Evolutionary conservation across 176 grass and related monocot species (phyloP).

Genomic region (Eleusine coracana): DNA sequence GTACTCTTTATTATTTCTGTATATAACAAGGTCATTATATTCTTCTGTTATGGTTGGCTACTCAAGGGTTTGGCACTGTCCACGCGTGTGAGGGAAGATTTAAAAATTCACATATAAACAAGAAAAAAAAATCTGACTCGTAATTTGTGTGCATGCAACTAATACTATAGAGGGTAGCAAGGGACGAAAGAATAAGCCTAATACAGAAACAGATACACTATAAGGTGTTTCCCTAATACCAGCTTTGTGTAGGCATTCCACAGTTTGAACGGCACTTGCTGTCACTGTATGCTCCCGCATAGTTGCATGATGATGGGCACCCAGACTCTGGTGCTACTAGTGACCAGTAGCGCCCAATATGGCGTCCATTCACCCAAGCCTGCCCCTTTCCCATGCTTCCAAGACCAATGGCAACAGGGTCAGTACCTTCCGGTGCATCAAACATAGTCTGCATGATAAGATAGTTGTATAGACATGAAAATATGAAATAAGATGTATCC

Average conservation of each 20-base stretch:
- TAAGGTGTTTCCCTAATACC: conserved; percentile 46
- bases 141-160: conserved; percentile 32
- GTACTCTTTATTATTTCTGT: conserved; percentile 5
- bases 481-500: conserved; percentile 7
- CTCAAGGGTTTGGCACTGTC: conserved; percentile 4
- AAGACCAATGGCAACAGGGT: conserved; percentile 77
- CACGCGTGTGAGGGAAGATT: conserved; percentile 7
- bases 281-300: conserved; percentile 71
- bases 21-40: conserved; percentile 9
- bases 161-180: conserved; percentile 16
- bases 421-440: conserved; percentile 74
- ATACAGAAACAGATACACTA: neutral
- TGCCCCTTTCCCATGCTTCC: conserved; percentile 98
- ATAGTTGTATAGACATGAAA: conserved; percentile 3
- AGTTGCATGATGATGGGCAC: conserved; percentile 70
- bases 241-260: conserved; percentile 89
- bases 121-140: conserved; percentile 4
- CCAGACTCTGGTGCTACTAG: conserved; percentile 69
- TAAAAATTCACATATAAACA: neutral
- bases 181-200: conserved; percentile 11
- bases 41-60: neutral
- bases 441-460: conserved; percentile 61
- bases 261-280: conserved; percentile 84
- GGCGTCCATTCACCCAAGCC: conserved; percentile 89
- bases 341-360: conserved; percentile 89